A percentile compares a stretch with the other conserved stretches of the same genome.
Conservation (phyloP, 768 basidiomycete genomes). For the Tulasnella sp. region DNA sequence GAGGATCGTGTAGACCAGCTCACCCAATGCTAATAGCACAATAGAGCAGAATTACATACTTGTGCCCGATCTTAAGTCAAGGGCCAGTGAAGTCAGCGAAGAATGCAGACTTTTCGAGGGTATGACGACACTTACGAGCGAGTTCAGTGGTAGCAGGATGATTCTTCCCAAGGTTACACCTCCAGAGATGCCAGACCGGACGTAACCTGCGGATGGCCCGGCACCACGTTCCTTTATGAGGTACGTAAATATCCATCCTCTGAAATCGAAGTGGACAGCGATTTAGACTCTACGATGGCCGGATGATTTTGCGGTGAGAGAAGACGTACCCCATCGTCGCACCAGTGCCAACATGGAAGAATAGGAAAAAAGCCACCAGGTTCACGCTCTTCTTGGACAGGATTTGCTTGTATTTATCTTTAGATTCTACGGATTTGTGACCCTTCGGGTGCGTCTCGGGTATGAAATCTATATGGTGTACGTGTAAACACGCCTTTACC, state of each 20-base stretch:
- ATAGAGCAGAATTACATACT: constrained; percentile 23
- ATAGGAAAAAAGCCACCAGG: constrained; percentile 21
- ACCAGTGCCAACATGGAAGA: constrained; percentile 24
- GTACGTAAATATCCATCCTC: constrained; percentile 52
- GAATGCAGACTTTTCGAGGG: not conserved
- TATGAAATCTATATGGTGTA: not conserved
- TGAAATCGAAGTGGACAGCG: not conserved
- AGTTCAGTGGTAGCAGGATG: constrained; percentile 16
- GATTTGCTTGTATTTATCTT: constrained; percentile 19
- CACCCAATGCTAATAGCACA: constrained; percentile 25
- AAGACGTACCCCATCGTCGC: constrained; percentile 21
- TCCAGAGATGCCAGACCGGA: constrained; percentile 45
- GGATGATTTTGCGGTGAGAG: not conserved
- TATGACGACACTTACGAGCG: not conserved
- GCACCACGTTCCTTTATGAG: constrained; percentile 41
- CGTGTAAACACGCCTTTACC: not conserved
- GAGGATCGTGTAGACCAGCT: not conserved
- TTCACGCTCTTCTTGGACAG: constrained; percentile 20
- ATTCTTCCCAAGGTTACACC: constrained; percentile 21
- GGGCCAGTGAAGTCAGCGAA: not conserved
- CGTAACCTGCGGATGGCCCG: constrained; percentile 44
- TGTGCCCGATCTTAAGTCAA: constrained; percentile 17
- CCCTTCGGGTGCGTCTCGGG: not conserved
- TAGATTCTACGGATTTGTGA: not conserved
- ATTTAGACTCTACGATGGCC: not conserved